These are phyloP conservation scores for Mortierella sp. DNA, from an alignment of 371 early-diverging fungal genomes.

Conservation along the genomic window DNA sequence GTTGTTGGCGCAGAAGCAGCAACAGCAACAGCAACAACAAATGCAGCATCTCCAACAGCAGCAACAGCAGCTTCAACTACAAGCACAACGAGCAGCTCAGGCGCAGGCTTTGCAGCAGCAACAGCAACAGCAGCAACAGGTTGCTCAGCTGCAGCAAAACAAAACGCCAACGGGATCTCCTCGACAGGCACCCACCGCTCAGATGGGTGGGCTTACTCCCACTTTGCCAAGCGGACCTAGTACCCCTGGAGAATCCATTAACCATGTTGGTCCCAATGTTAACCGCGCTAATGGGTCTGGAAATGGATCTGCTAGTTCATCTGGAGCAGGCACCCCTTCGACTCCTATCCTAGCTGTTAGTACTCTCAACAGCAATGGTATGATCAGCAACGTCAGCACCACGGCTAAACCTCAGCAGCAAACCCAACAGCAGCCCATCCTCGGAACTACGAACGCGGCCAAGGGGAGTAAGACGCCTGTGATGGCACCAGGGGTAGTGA, in stretches of 20 bases:
- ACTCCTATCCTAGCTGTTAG: slow-evolving; percentile 43
- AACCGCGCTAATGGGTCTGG: slow-evolving; percentile 24
- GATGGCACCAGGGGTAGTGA: slow-evolving; percentile 33
- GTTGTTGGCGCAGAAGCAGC: slow-evolving; percentile 14
- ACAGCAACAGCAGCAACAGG: slow-evolving; percentile 42
- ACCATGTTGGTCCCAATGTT: slow-evolving; percentile 17
- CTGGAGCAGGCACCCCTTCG: slow-evolving; percentile 49
- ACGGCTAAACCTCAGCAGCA: slow-evolving; percentile 19
- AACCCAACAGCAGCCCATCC: slow-evolving; percentile 16
- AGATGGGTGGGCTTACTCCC: slow-evolving; percentile 49
- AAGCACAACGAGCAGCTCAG: slow-evolving; percentile 53
- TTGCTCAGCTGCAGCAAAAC: slow-evolving; percentile 44
- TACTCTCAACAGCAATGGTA: slow-evolving; percentile 19
- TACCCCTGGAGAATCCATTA: slow-evolving; percentile 42
- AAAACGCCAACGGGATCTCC: slow-evolving; percentile 52
- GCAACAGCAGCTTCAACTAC: slow-evolving; percentile 58
- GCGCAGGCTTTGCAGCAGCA: slow-evolving; percentile 54
- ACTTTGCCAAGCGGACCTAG: slow-evolving; percentile 49
- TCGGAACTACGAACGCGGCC: slow-evolving; percentile 3
- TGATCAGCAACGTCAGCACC: slow-evolving; percentile 8
- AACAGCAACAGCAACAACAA: slow-evolving; percentile 56
- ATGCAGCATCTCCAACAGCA: slow-evolving; percentile 55
- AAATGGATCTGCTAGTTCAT: slow-evolving; percentile 38
- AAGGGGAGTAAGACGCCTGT: slow-evolving; percentile 41
- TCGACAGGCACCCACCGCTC: slow-evolving; percentile 44